These are phyloP conservation scores for Botrytis galanthina DNA, from an alignment of 2,329 filamentous ascomycete species.

Conservation along the genomic window DNA sequence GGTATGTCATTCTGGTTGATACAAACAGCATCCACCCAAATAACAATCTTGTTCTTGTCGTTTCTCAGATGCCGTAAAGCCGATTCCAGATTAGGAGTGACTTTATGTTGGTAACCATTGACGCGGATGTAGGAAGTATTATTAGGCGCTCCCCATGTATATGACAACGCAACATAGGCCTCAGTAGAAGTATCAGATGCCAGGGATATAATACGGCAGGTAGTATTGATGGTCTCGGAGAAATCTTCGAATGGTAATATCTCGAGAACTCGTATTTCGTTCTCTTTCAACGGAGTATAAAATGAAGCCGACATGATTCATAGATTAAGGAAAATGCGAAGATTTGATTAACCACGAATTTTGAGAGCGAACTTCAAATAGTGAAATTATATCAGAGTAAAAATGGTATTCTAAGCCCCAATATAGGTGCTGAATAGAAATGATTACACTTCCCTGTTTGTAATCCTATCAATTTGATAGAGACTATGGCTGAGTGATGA, in stretches of 20 bases:
- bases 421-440: neutral
- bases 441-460: neutral
- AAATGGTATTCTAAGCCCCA: neutral
- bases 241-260: neutral
- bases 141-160: neutral
- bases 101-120: neutral
- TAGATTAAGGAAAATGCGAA: neutral
- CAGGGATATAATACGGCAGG: neutral
- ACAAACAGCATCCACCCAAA: neutral
- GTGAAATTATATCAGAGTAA: neutral
- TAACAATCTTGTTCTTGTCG: neutral
- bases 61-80: neutral
- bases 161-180: neutral
- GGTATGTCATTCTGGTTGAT: neutral
- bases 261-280: neutral
- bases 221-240: neutral
- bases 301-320: neutral
- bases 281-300: neutral
- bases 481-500: neutral
- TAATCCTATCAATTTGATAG: neutral
- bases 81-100: neutral
- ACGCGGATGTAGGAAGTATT: neutral
- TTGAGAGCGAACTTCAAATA: neutral
- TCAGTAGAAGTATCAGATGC: neutral
- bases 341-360: neutral